These are phyloP conservation scores for Fusarium xyrophilum DNA, from an alignment of 2,329 filamentous ascomycete genomes.

Conservation along the genomic window DNA sequence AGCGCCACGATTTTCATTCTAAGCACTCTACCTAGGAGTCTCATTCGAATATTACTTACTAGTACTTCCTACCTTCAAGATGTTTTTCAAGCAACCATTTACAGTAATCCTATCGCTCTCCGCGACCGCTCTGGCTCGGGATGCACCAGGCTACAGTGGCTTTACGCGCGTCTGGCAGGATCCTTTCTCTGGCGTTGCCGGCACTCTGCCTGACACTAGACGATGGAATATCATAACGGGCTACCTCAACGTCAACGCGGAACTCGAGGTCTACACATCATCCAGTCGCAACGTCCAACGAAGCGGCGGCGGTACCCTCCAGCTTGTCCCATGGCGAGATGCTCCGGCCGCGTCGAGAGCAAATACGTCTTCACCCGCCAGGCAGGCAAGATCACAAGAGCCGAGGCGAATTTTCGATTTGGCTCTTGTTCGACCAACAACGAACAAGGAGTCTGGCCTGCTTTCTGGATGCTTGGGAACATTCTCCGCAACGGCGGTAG, in stretches of 20 bases:
- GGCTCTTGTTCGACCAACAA: constrained; percentile 44
- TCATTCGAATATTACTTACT: accelerated
- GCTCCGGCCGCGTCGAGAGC: constrained; percentile 55
- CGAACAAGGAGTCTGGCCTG: constrained; percentile 53
- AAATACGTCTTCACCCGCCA: constrained; percentile 54
- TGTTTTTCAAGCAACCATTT: constrained; percentile 1
- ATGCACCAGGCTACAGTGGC: constrained; percentile 49
- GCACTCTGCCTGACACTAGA: constrained; percentile 45
- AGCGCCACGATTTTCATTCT: not conserved
- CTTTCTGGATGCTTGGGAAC: constrained; percentile 40
- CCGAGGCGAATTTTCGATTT: constrained; percentile 57
- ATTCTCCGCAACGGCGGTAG: constrained; percentile 30
- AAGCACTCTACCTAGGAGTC: not conserved
- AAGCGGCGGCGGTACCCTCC: constrained; percentile 57
- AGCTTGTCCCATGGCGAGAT: constrained; percentile 56
- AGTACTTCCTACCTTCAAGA: not conserved
- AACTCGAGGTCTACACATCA: constrained; percentile 55
- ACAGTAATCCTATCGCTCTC: not conserved
- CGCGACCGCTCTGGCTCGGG: constrained; percentile 14
- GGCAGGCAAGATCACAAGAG: constrained; percentile 50
- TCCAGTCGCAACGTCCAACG: constrained; percentile 56
- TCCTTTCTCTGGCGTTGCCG: constrained; percentile 51
- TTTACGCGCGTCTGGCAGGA: constrained; percentile 55
- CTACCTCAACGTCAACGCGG: constrained; percentile 54
- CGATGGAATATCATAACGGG: constrained; percentile 55